phyloP scores from a whole-genome alignment of 441 rosid genomes.

The Viola pubescens region DNA sequence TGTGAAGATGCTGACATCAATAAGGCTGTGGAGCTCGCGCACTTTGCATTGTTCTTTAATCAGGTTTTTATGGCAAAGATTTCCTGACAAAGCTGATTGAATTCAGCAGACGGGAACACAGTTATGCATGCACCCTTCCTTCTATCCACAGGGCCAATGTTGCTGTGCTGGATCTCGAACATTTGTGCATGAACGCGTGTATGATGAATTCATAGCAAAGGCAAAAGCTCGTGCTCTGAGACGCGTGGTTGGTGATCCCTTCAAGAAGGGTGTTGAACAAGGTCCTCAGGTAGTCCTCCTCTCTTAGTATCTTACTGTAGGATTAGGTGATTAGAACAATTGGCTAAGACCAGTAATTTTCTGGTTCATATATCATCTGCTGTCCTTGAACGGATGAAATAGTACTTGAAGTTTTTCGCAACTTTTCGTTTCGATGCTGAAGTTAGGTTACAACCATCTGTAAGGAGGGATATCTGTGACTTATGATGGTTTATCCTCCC shows the following conservation, averaged over 20 bases:
- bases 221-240: constrained; percentile 63
- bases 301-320: not conserved
- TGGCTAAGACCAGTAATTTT: not conserved
- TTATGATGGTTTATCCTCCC: not conserved
- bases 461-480: too few relatives aligned
- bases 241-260: constrained; percentile 82
- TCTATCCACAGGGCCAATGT: constrained; percentile 61
- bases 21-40: constrained; percentile 70
- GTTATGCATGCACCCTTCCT: not conserved
- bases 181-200: constrained; percentile 67
- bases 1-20: constrained; percentile 71
- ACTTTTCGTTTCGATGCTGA: too few relatives aligned
- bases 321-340: constrained; percentile 2
- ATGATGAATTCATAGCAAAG: constrained; percentile 77
- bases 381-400: not conserved
- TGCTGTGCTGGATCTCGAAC: constrained; percentile 90
- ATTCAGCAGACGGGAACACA: not conserved
- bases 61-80: constrained; percentile 36
- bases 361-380: not conserved
- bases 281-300: constrained; percentile 65
- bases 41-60: constrained; percentile 73
- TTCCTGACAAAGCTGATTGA: not conserved
- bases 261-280: constrained; percentile 70
- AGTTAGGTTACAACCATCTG: too few relatives aligned
- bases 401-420: too few relatives aligned